Conservation (phyloP, 2,329 filamentous ascomycete species). For the Hirsutella minnesotensis region DNA sequence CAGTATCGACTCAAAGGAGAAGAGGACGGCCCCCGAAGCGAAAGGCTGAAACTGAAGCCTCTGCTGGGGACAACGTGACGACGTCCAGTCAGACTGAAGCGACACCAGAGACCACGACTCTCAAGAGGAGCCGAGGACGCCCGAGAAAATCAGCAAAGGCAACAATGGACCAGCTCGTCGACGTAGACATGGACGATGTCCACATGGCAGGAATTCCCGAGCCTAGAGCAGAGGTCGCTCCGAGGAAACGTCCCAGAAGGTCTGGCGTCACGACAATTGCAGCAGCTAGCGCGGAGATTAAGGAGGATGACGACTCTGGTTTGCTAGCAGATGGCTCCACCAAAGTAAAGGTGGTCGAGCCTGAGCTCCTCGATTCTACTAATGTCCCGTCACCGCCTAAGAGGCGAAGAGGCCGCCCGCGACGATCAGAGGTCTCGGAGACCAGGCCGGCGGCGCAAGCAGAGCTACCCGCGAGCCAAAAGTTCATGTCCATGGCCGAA, state of each 20-base stretch:
- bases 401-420: constrained; percentile 11
- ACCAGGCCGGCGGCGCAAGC: constrained; percentile 2
- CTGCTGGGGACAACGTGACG: not conserved
- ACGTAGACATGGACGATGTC: constrained; percentile 1
- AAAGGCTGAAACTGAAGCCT: constrained; percentile 2
- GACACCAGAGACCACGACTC: constrained; percentile 1
- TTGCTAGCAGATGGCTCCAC: too few species aligned
- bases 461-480: constrained; percentile 10
- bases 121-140: constrained; percentile 15
- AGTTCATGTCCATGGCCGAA: constrained; percentile 44
- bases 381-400: not conserved
- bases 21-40: constrained; percentile 21
- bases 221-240: not conserved
- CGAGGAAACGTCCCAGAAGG: constrained; percentile 13
- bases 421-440: constrained; percentile 8
- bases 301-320: not conserved
- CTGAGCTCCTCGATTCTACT: not conserved
- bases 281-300: constrained; percentile 5
- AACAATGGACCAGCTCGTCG: not conserved
- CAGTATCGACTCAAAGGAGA: constrained; percentile 7
- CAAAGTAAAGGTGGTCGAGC: not conserved
- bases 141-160: constrained; percentile 10
- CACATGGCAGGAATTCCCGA: not conserved
- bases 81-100: not conserved
- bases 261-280: constrained; percentile 14